Conservation (phyloP, 2,329 filamentous ascomycete species). For the Pseudogymnoascus sp. region DNA sequence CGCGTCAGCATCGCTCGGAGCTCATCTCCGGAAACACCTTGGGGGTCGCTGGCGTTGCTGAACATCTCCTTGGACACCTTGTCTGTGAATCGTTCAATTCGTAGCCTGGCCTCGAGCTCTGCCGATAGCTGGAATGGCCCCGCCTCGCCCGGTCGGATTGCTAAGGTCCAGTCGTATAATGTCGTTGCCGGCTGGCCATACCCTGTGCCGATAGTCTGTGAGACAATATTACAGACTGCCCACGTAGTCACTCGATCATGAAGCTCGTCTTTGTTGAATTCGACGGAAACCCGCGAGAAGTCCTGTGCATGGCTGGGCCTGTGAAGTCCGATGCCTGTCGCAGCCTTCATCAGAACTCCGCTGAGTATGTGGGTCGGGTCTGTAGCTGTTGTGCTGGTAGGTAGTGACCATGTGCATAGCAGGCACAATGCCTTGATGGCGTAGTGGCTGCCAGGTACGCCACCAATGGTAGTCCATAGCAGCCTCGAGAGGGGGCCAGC, state of each 20-base stretch:
- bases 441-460: constrained; percentile 70
- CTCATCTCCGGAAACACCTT: constrained; percentile 59
- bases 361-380: constrained; percentile 76
- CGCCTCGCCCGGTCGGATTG: constrained; percentile 49
- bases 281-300: constrained; percentile 66
- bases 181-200: constrained; percentile 75
- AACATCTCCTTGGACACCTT: constrained; percentile 74
- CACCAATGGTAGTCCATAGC: constrained; percentile 68
- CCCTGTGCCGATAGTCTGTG: constrained; percentile 72
- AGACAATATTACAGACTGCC: constrained; percentile 79
- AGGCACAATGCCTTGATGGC: constrained; percentile 75
- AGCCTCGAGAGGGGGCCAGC: constrained; percentile 61
- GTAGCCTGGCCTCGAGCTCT: constrained; percentile 58
- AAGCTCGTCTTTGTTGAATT: constrained; percentile 70
- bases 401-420: constrained; percentile 73
- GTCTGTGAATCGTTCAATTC: constrained; percentile 67
- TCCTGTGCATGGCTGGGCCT: constrained; percentile 75
- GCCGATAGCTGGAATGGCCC: constrained; percentile 49
- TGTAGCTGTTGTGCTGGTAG: constrained; percentile 70
- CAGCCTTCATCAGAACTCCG: constrained; percentile 80
- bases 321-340: constrained; percentile 74
- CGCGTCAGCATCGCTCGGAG: constrained; percentile 58
- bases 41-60: constrained; percentile 64
- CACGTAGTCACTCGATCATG: constrained; percentile 72
- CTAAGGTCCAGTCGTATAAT: constrained; percentile 66